Conservation (phyloP, 164 flowering plant genomes). For the Piper longum region DNA sequence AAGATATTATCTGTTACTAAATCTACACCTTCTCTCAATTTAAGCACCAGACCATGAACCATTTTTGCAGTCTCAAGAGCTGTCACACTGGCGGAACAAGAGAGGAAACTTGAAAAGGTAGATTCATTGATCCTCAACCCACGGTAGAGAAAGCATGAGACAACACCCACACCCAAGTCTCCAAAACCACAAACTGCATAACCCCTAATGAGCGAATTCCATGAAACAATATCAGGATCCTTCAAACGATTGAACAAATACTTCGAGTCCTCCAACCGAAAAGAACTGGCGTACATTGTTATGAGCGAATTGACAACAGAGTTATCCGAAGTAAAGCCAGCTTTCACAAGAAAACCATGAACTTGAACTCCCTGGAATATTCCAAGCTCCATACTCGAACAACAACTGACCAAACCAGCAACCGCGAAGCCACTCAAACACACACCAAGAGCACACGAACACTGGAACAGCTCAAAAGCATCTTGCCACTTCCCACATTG, state of each 20-base stretch:
- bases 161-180: slow-evolving; percentile 10
- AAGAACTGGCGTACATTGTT: slow-evolving; percentile 14
- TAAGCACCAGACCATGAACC: slow-evolving; percentile 17
- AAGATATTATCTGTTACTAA: slow-evolving; percentile 9
- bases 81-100: slow-evolving; percentile 14
- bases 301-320: slow-evolving; percentile 19
- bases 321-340: slow-evolving; percentile 10
- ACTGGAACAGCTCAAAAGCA: slow-evolving; percentile 13
- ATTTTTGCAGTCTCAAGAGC: slow-evolving; percentile 14
- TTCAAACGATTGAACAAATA: slow-evolving; percentile 8
- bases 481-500: slow-evolving; percentile 5
- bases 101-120: slow-evolving; percentile 20
- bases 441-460: slow-evolving; percentile 2
- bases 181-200: slow-evolving; percentile 16
- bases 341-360: slow-evolving; percentile 14
- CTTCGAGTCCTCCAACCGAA: slow-evolving; percentile 9
- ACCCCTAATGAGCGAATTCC: slow-evolving; percentile 21
- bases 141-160: slow-evolving; percentile 7
- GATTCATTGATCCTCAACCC: slow-evolving; percentile 16
- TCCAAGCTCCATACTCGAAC: slow-evolving; percentile 2
- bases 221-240: slow-evolving; percentile 14
- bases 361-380: slow-evolving; percentile 11
- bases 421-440: slow-evolving; percentile 9
- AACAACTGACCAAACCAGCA: slow-evolving; percentile 13
- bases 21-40: slow-evolving; percentile 7